Evolutionary conservation across 257 asterid species (phyloP), one percentile per base, ranked within the genome.

Genomic region (Solanum medicagineum): DNA sequence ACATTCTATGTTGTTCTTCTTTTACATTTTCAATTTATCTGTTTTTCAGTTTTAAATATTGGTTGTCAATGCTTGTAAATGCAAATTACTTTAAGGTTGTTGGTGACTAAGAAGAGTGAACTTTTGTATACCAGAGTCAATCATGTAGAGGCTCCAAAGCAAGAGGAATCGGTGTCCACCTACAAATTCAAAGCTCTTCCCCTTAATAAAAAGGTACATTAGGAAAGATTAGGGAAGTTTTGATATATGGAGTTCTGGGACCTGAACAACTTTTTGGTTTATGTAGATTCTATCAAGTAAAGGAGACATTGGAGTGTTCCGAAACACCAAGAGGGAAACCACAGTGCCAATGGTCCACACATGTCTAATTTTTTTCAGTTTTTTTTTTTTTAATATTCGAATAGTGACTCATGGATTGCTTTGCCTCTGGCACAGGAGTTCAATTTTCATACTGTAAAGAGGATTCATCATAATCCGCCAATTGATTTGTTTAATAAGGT

Each of bases 401-500:
- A 57, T 86, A 84, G 16, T 83, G 45, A 69, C 51, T 12, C 16
- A 42, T 80, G 13, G 16, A 40, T 68, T 62, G 17, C 86, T 80
- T 81, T 86, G 65, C 81, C 74, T 87, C 10, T 66, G 32, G 42
- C 9, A 44, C 94, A 94, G 98, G 99, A 94, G 87, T 96, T 93
- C 85, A 94, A 92, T 85, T 93, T 94, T 87, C 97, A 88, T 13
- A 90, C 92, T 0, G 97, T 87, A 24, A 93, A 89, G 92, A 95
- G 94, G 88, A 88, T 66, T 79, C 94, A 88, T 62, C 89, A 88
- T 86, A 93, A 92, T 88, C 98, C 93, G 49, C 98, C 98, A 44
- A 84, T 89, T 10, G 99, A 95, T 42, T 92, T 93, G 66, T 96
- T 96, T 89, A 94, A 88, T 89, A 94, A 94, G 97, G 99, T 96